phyloP scores from a whole-genome alignment of 2,329 filamentous ascomycete genomes.

The Ophiostoma himal-ulmi region DNA sequence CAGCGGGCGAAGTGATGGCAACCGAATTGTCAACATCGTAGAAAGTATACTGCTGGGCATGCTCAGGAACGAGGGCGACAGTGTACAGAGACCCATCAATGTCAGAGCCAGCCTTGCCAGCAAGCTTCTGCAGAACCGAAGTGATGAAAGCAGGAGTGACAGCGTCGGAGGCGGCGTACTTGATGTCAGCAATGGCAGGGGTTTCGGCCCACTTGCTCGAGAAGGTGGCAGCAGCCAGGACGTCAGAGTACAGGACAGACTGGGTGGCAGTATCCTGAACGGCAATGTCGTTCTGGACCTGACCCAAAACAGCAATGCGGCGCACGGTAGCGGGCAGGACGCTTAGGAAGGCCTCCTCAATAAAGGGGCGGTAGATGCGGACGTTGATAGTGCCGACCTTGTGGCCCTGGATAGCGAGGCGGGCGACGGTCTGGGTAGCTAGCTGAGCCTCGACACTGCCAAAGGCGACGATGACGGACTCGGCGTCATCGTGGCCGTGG shows the following conservation, averaged over 20 bases:
- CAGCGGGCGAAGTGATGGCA: constrained; percentile 58
- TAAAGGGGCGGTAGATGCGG: constrained; percentile 88
- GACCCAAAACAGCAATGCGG: constrained; percentile 79
- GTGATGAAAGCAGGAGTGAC: constrained; percentile 52
- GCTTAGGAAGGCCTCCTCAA: constrained; percentile 87
- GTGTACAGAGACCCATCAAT: constrained; percentile 27
- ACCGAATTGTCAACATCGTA: constrained; percentile 80
- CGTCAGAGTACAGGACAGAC: constrained; percentile 88
- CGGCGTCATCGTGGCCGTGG: constrained; percentile 71
- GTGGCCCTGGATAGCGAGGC: constrained; percentile 64
- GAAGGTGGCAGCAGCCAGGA: constrained; percentile 78
- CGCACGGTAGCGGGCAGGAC: constrained; percentile 68
- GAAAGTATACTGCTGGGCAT: constrained; percentile 81
- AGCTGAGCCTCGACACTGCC: constrained; percentile 87
- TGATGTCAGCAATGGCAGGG: constrained; percentile 71
- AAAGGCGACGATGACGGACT: constrained; percentile 83
- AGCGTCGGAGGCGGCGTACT: constrained; percentile 68
- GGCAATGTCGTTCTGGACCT: constrained; percentile 68
- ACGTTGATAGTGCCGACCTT: constrained; percentile 87
- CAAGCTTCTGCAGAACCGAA: constrained; percentile 45
- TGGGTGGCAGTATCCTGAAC: constrained; percentile 70
- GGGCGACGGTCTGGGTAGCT: constrained; percentile 70
- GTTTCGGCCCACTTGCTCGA: constrained; percentile 53
- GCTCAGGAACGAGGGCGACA: constrained; percentile 34
- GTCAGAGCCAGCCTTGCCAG: constrained; percentile 39